Conservation (phyloP, 352 stramenopile genomes). For the Globisporangium iwayamae region DNA sequence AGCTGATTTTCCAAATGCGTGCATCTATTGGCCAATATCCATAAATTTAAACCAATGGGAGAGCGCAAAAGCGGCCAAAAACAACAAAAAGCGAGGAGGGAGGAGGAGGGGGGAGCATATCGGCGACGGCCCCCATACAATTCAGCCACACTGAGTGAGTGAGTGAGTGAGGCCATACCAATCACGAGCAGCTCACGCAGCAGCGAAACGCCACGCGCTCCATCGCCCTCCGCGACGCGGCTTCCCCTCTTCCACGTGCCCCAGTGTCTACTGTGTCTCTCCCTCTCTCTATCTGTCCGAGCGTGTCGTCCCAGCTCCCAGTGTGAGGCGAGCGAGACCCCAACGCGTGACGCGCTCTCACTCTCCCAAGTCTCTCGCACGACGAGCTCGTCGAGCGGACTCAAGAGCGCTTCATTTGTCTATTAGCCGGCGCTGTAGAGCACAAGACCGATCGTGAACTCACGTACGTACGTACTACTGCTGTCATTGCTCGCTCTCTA, state of each 20-base stretch:
- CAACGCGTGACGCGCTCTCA: not conserved
- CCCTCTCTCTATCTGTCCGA: not conserved
- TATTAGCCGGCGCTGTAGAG: not conserved
- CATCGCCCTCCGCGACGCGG: not conserved
- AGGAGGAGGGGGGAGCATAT: conserved; percentile 1
- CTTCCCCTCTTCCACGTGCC: not conserved
- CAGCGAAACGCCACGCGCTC: conserved; percentile 2
- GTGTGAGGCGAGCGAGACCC: not conserved
- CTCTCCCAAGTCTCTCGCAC: conserved; percentile 1
- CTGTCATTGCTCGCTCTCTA: not conserved
- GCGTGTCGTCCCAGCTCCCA: not conserved
- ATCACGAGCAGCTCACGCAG: not conserved
- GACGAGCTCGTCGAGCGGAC: not conserved
- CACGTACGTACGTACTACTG: not conserved
- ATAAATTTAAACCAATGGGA: conserved; percentile 4
- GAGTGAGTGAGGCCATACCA: conserved; percentile 4
- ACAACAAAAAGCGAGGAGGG: not conserved
- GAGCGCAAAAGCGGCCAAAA: not conserved
- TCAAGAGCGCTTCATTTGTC: not conserved
- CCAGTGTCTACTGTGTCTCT: not conserved
- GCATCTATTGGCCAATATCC: not conserved
- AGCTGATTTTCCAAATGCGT: not conserved
- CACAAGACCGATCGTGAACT: not conserved
- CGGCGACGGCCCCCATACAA: conserved; percentile 3
- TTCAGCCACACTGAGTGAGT: conserved; percentile 2